Conservation (phyloP, 2,329 filamentous ascomycete species). For the Penicillium sp. region DNA sequence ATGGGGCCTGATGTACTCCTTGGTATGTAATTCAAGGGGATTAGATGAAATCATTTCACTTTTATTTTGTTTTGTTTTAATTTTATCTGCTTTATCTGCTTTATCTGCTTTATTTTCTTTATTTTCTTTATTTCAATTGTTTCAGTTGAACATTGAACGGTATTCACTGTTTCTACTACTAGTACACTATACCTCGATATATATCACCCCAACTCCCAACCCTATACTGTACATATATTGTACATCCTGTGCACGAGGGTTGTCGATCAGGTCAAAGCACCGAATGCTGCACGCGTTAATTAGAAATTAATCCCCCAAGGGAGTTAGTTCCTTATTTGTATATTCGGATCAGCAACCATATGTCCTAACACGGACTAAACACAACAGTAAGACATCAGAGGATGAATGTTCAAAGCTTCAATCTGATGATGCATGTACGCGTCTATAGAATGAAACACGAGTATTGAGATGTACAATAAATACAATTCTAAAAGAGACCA, state of each 20-base stretch:
- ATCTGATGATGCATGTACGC: conserved; percentile 8
- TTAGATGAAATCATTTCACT: conserved; percentile 19
- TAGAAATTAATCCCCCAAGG: not conserved
- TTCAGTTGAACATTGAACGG: not conserved
- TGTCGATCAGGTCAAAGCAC: not conserved
- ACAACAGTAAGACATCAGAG: conserved; percentile 1
- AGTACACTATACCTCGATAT: not conserved
- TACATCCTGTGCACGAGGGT: not conserved
- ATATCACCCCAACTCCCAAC: not conserved
- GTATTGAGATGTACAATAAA: conserved; percentile 8
- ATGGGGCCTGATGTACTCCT: conserved; percentile 21
- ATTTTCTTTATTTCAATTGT: not conserved
- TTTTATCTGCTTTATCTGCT: no score
- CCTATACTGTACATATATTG: not conserved
- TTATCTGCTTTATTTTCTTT: no score
- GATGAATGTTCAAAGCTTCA: not conserved
- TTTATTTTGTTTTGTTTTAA: not conserved
- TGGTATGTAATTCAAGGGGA: conserved; percentile 26
- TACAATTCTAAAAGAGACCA: conserved; percentile 20
- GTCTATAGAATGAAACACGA: conserved; percentile 6
- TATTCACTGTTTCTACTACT: not conserved
- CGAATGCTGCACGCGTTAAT: not conserved
- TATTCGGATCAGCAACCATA: conserved; percentile 15
- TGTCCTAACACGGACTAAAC: conserved; percentile 9
- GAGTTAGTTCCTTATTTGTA: not conserved